Percentiles rank a stretch among this genome's conserved stretches.
Conservation (phyloP, 2,329 filamentous ascomycete genomes). For the Zymoseptoria ardabiliae region DNA sequence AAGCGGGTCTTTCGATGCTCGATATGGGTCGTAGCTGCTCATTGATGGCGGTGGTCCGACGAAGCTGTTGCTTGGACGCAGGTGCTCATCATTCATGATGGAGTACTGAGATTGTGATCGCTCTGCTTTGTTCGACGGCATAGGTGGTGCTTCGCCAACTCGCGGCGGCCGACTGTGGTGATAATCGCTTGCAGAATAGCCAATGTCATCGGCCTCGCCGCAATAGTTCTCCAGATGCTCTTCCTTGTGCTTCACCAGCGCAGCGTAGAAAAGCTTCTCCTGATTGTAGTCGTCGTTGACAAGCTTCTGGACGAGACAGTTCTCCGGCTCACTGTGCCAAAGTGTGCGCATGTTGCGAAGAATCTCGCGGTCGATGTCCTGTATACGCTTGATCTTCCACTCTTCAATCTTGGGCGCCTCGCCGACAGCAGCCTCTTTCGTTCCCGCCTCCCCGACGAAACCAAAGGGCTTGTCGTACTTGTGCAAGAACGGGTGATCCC, state of each 20-base stretch:
- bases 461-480: slow-evolving; percentile 71
- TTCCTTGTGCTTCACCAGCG: slow-evolving; percentile 74
- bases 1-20: slow-evolving; percentile 55
- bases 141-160: slow-evolving; percentile 27
- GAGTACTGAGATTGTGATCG: slow-evolving; percentile 50
- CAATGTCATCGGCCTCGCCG: slow-evolving; percentile 57
- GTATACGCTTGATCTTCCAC: slow-evolving; percentile 52
- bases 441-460: slow-evolving; percentile 51
- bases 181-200: slow-evolving; percentile 85
- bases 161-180: slow-evolving; percentile 58
- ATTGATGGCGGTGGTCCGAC: slow-evolving; percentile 45
- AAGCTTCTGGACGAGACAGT: slow-evolving; percentile 63
- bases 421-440: slow-evolving; percentile 42
- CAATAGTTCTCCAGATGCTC: slow-evolving; percentile 79
- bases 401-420: slow-evolving; percentile 52
- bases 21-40: slow-evolving; percentile 77
- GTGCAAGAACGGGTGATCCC: slow-evolving; percentile 76
- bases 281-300: slow-evolving; percentile 57
- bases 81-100: slow-evolving; percentile 48
- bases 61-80: slow-evolving; percentile 42
- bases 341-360: slow-evolving; percentile 79
- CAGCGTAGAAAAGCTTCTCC: slow-evolving; percentile 87
- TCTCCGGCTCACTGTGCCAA: slow-evolving; percentile 79
- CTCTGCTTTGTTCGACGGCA: slow-evolving; percentile 32
- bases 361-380: slow-evolving; percentile 73